phyloP scores from a whole-genome alignment of 257 asterid genomes.

The Petunia secreta region DNA sequence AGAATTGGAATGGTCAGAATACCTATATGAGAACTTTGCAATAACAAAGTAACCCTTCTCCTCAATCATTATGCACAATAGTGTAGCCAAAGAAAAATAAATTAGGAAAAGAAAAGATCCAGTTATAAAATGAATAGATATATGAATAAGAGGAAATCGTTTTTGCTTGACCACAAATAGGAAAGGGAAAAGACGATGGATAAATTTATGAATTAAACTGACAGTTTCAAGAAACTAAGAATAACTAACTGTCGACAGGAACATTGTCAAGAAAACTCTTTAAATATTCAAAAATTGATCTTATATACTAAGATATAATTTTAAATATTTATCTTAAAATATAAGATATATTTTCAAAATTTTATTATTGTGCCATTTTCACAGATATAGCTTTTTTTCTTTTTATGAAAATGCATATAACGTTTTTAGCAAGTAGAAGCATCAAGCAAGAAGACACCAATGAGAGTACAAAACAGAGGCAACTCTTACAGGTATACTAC shows the following conservation, averaged over 20 bases:
- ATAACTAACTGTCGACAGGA: not conserved
- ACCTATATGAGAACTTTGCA: not conserved
- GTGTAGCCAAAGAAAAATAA: not conserved
- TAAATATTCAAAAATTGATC: not conserved
- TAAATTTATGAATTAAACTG: not conserved
- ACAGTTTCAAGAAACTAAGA: not conserved
- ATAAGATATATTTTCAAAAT: not conserved
- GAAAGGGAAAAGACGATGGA: not conserved
- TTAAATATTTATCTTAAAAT: not conserved
- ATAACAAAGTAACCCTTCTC: constrained; percentile 1
- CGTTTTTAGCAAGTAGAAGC: not conserved
- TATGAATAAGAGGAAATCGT: not conserved
- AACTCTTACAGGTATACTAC: not conserved
- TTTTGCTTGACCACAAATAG: not conserved
- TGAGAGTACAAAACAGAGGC: constrained; percentile 1
- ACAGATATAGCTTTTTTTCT: not conserved
- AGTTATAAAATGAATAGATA: not conserved
- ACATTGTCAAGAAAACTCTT: not conserved
- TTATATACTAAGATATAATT: not conserved
- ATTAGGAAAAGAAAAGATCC: not conserved
- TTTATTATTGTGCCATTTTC: not conserved
- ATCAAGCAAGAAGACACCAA: not conserved
- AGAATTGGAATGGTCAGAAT: not conserved
- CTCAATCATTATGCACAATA: not conserved
- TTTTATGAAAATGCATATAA: not conserved